phyloP scores from a whole-genome alignment of 73 alveolate genomes.

The Paramecium biaurelia region DNA sequence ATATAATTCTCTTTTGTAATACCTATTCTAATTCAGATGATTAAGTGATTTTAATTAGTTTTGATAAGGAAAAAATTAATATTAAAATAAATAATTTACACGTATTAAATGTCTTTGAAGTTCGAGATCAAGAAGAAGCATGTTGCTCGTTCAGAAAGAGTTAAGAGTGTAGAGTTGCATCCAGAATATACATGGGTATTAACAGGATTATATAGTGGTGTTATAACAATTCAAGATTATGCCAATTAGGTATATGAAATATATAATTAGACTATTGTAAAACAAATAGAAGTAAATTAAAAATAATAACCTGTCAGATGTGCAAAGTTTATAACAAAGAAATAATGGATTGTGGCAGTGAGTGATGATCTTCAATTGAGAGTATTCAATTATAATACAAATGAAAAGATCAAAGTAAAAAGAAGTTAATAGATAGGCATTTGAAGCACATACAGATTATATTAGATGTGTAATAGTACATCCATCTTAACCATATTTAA shows the following conservation, averaged over 20 bases:
- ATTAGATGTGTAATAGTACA: constrained; percentile 95
- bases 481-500: constrained; percentile 91
- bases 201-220: constrained; percentile 96
- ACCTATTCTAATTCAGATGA: not conserved
- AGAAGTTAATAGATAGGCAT: constrained; percentile 5
- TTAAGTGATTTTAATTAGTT: not conserved
- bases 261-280: constrained; percentile 76
- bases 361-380: constrained; percentile 86
- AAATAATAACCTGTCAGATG: constrained; percentile 92
- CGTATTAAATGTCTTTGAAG: constrained; percentile 46
- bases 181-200: constrained; percentile 97
- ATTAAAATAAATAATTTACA: not conserved
- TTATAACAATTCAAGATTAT: constrained; percentile 96
- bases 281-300: constrained; percentile 82
- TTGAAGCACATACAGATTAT: constrained; percentile 97
- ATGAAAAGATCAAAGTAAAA: constrained; percentile 90
- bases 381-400: constrained; percentile 96
- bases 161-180: constrained; percentile 97
- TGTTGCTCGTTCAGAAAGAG: constrained; percentile 86
- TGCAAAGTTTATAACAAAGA: constrained; percentile 94
- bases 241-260: not conserved
- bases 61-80: not conserved
- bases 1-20: not conserved
- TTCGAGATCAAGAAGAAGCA: constrained; percentile 57
- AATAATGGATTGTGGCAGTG: constrained; percentile 81